phyloP scores from a whole-genome alignment of 306 rosid genomes.

The Prunus salicina region DNA sequence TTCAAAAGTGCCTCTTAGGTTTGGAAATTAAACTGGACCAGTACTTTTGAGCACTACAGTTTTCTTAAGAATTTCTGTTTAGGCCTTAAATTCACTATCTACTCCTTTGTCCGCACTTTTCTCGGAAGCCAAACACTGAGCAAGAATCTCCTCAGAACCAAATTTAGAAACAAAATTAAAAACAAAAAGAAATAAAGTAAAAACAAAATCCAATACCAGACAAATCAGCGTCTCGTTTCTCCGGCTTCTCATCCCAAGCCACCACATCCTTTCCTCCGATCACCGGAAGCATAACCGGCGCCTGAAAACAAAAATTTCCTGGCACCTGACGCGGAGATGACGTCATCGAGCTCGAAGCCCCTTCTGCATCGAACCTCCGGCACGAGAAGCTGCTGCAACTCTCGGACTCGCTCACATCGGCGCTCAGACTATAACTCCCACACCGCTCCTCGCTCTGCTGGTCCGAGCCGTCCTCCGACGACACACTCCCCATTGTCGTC shows the following conservation, averaged over 20 bases:
- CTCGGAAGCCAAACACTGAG: background rate
- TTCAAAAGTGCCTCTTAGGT: background rate
- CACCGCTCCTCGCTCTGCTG: conserved; percentile 78
- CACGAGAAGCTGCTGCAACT: conserved; percentile 78
- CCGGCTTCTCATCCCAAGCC: conserved; percentile 64
- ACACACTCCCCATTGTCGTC: conserved; percentile 61
- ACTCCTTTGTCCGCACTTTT: background rate
- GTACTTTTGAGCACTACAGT: background rate
- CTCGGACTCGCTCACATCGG: conserved; percentile 92
- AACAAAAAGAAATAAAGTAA: background rate
- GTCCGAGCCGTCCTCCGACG: conserved; percentile 72
- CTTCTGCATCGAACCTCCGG: conserved; percentile 68
- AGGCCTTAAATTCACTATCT: background rate
- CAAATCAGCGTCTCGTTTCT: conserved; percentile 46
- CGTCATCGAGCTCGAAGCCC: conserved; percentile 71
- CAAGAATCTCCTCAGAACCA: background rate
- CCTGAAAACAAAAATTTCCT: conserved; percentile 41
- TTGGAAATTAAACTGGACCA: background rate
- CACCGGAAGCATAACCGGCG: conserved; percentile 63
- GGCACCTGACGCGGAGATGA: conserved; percentile 55
- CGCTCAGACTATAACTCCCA: conserved; percentile 86
- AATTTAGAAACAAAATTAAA: background rate
- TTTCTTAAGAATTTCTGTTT: background rate
- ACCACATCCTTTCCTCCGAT: conserved; percentile 72
- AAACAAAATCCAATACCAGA: conserved; percentile 48